Evolutionary conservation across 768 basidiomycete species (phyloP).

Genomic region (Trametes punicea): DNA sequence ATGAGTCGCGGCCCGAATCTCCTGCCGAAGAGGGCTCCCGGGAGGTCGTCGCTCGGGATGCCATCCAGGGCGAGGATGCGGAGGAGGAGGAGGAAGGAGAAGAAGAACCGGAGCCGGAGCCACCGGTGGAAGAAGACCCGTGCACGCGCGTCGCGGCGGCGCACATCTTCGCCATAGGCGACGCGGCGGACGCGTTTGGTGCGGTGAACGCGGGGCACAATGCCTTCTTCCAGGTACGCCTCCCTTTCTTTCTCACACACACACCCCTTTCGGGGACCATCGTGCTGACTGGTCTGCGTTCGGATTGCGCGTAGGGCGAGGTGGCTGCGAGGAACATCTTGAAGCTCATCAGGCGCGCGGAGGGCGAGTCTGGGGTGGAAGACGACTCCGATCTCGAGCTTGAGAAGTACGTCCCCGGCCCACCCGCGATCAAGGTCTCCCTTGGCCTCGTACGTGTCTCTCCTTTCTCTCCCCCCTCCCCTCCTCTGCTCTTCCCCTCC

Average conservation of each 20-base stretch:
- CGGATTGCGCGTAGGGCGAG: constrained; percentile 33
- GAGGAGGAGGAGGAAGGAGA: constrained; percentile 4
- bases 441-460: constrained; percentile 48
- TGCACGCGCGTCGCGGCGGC: constrained; percentile 38
- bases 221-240: constrained; percentile 47
- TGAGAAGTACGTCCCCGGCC: constrained; percentile 43
- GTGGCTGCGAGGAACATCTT: constrained; percentile 56
- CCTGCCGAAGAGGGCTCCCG: neutral
- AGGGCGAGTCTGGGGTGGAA: neutral
- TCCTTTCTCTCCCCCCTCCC: neutral
- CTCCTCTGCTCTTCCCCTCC: no score
- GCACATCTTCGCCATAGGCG: constrained; percentile 60
- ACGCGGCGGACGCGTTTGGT: constrained; percentile 62
- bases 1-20: neutral
- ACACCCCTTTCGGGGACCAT: no score
- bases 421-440: constrained; percentile 59
- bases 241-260: neutral
- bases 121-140: constrained; percentile 15
- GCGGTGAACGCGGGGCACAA: constrained; percentile 60
- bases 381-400: constrained; percentile 24
- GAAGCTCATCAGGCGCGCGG: constrained; percentile 36
- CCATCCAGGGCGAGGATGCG: constrained; percentile 12
- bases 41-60: neutral
- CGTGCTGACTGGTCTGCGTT: neutral
- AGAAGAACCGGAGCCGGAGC: constrained; percentile 14